Evolutionary conservation across 2,329 filamentous ascomycete genomes (phyloP), one percentile per base, ranked within the genome.

Genomic region (Epicoccum nigrum): DNA sequence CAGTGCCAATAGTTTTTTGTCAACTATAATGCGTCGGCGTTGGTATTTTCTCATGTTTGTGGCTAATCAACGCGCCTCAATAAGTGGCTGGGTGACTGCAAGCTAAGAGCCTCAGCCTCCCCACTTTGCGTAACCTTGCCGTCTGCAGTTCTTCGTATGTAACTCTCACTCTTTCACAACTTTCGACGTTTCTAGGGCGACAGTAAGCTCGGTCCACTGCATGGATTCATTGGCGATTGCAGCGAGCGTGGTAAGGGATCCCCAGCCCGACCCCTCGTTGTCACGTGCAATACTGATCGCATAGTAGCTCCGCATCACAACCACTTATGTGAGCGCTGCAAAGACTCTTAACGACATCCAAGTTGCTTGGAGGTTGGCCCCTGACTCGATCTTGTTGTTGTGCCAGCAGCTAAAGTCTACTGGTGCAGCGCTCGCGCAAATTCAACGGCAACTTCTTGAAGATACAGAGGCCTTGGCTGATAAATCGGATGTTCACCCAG

Each of bases 371-470:
- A 49, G 55, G 21, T 55, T 56, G 32, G 63, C 62, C n/a, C 45
- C 49, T 3, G 20, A 37, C n/a, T 60, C 59, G 11, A 50, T 61
- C 7, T 40, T 45, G 2, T 40, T 56, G 9, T 41, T 64, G 17
- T 60, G 57, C 54, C 43, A 56, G n/a, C 59, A 63, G 30, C 44
- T 62, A 5, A 56, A 56, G 16, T 23, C 56, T 27, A 60, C 54
- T 23, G 47, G 51, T 25, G 55, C 60, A 3, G 62, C 62, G 6
- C 49, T 62, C 11, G 55, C 62, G 12, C 59, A 62, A 38, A 54
- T 63, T 9, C 61, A 64, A 25, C 41, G 33, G 11, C 42, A 63
- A 9, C 27, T 64, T 8, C 40, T 62, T 3, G 40, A 39, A 13
- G 48, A 59, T 23, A 28, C 23, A 13, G 47, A 53, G 25, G 35